A percentile compares a stretch with the other conserved stretches of the same genome.
phyloP scores from a whole-genome alignment of 768 basidiomycete species.

The Suillus subalutaceus region DNA sequence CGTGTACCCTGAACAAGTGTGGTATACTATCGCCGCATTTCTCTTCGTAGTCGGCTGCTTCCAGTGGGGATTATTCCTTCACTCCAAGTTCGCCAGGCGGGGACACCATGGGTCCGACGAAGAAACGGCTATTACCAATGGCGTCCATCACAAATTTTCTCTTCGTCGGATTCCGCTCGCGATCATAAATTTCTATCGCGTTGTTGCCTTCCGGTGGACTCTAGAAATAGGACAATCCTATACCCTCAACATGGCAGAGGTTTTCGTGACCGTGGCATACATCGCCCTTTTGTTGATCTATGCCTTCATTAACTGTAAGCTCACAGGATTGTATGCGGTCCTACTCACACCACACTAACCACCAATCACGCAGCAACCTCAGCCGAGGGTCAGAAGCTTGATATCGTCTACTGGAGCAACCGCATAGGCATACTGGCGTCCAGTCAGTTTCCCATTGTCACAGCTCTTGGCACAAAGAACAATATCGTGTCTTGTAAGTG shows the following conservation, averaged over 20 bases:
- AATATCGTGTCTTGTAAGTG: constrained; percentile 44
- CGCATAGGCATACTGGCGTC: constrained; percentile 36
- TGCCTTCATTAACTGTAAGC: constrained; percentile 48
- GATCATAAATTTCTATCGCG: constrained; percentile 45
- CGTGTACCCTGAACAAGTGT: constrained; percentile 16
- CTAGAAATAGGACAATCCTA: constrained; percentile 45
- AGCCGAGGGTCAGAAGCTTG: constrained; percentile 6
- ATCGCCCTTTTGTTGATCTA: constrained; percentile 45
- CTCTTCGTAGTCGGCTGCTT: constrained; percentile 22
- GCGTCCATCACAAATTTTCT: constrained; percentile 37
- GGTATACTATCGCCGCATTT: constrained; percentile 22
- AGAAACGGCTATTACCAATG: constrained; percentile 14
- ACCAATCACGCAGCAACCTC: constrained; percentile 8
- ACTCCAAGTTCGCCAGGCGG: constrained; percentile 21
- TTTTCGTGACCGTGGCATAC: constrained; percentile 50
- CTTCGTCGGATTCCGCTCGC: constrained; percentile 40
- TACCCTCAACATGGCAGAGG: constrained; percentile 43
- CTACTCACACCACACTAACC: neutral
- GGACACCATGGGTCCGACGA: constrained; percentile 17
- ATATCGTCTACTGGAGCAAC: constrained; percentile 29
- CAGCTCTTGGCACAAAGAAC: constrained; percentile 52
- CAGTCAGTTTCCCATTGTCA: constrained; percentile 45
- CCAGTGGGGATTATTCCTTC: constrained; percentile 28
- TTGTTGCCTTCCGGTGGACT: constrained; percentile 51
- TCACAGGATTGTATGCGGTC: constrained; percentile 16